These are phyloP conservation scores for Zymoseptoria crescenta DNA, from an alignment of 2,329 filamentous ascomycete genomes.

Conservation along the genomic window DNA sequence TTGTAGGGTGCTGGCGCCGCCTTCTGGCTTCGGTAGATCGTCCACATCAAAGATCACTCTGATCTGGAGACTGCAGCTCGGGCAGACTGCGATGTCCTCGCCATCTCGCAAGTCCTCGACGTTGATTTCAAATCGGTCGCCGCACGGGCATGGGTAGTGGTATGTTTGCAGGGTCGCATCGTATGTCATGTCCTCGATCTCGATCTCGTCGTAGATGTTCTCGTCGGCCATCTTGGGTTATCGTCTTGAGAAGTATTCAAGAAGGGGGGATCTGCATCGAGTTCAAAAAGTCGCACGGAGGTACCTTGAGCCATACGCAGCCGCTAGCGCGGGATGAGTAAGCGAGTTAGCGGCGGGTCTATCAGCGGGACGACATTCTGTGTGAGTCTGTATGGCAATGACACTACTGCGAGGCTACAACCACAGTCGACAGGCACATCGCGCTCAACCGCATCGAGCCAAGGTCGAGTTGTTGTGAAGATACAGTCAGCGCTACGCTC, in stretches of 20 bases:
- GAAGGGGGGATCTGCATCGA: no score
- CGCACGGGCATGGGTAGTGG: conserved; percentile 93
- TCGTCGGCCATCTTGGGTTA: conserved; percentile 22
- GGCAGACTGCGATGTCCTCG: conserved; percentile 92
- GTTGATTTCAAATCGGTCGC: conserved; percentile 88
- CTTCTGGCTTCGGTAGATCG: conserved; percentile 44
- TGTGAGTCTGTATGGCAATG: no score
- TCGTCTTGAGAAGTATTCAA: no score
- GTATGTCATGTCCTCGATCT: conserved; percentile 97
- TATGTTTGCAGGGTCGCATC: conserved; percentile 78
- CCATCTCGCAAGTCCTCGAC: conserved; percentile 79
- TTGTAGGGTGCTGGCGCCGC: conserved; percentile 7
- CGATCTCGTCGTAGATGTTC: conserved; percentile 87
- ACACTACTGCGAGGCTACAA: no score
- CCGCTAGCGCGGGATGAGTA: not conserved
- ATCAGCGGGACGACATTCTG: not conserved
- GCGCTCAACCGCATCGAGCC: not conserved
- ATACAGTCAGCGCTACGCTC: not conserved
- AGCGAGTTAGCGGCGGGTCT: not conserved
- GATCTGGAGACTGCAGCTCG: conserved; percentile 96
- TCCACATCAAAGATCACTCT: conserved; percentile 78
- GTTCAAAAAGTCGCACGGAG: not conserved
- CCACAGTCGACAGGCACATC: not conserved
- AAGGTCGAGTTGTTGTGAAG: not conserved
- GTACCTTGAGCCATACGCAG: no score